These are phyloP conservation scores for Phylloporus arenicola DNA, from an alignment of 768 basidiomycete genomes.

Conservation along the genomic window DNA sequence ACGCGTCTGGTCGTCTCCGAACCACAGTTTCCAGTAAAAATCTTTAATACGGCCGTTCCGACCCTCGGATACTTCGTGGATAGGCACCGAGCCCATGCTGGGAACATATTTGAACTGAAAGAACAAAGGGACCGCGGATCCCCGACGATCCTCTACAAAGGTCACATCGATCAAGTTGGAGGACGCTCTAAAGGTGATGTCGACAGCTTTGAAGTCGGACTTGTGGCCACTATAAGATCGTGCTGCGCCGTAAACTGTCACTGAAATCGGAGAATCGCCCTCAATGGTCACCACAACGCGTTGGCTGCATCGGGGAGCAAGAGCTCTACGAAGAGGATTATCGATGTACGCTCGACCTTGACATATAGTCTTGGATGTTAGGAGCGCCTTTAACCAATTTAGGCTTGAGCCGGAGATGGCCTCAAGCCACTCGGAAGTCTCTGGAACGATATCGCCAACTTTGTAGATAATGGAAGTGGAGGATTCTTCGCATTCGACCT, in stretches of 20 bases:
- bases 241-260: conserved; percentile 70
- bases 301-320: conserved; percentile 77
- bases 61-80: conserved; percentile 80
- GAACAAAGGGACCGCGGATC: conserved; percentile 68
- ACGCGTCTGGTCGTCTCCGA: conserved; percentile 75
- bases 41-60: conserved; percentile 90
- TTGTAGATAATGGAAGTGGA: conserved; percentile 45
- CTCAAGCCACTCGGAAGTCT: conserved; percentile 73
- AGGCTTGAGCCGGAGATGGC: conserved; percentile 75
- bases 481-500: conserved; percentile 39
- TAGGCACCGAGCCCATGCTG: conserved; percentile 82
- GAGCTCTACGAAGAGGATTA: conserved; percentile 84
- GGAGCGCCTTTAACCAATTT: conserved; percentile 81
- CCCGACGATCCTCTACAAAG: conserved; percentile 78
- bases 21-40: conserved; percentile 99
- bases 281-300: conserved; percentile 58
- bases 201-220: conserved; percentile 74
- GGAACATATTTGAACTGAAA: conserved; percentile 87
- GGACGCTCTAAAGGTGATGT: conserved; percentile 54
- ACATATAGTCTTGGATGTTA: conserved; percentile 77
- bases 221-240: conserved; percentile 76
- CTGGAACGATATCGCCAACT: conserved; percentile 52
- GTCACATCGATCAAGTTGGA: conserved; percentile 61
- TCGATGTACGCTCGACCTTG: conserved; percentile 83
- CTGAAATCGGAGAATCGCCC: conserved; percentile 45